Evolutionary conservation across 2,329 filamentous ascomycete species (phyloP).

Genomic region (Spiromastix sp.): DNA sequence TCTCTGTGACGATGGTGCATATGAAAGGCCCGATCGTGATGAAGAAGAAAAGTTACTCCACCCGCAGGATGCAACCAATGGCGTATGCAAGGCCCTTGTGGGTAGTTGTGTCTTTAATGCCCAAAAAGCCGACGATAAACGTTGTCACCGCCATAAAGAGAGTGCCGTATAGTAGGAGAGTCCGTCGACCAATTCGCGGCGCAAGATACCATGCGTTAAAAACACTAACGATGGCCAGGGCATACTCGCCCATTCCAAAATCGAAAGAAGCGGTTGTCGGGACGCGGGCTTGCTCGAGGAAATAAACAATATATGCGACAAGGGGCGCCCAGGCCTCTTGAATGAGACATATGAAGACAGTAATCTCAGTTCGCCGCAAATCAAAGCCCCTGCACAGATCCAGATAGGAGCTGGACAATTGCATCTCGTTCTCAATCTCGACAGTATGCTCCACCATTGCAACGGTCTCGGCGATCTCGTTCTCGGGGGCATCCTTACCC

Average conservation of each 20-base stretch:
- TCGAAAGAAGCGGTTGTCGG: constrained; percentile 22
- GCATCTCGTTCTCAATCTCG: constrained; percentile 16
- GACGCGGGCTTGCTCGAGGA: constrained; percentile 30
- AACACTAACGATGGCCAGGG: constrained; percentile 45
- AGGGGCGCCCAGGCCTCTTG: constrained; percentile 23
- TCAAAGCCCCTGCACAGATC: constrained; percentile 23
- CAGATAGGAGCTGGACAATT: constrained; percentile 15
- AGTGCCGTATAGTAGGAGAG: constrained; percentile 26
- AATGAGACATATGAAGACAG: constrained; percentile 24
- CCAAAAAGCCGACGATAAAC: constrained; percentile 22
- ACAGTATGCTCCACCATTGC: constrained; percentile 31
- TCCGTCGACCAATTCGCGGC: constrained; percentile 27
- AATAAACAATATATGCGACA: constrained; percentile 25
- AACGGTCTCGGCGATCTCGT: constrained; percentile 21
- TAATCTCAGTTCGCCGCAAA: constrained; percentile 32
- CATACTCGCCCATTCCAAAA: constrained; percentile 45
- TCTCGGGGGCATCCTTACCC: constrained; percentile 14
- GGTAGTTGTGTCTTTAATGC: constrained; percentile 12
- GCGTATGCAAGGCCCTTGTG: constrained; percentile 22
- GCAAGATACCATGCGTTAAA: constrained; percentile 39
- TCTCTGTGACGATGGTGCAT: constrained; percentile 44
- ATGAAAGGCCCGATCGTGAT: constrained; percentile 45
- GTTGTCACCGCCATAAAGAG: constrained; percentile 16
- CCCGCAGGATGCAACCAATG: constrained; percentile 39
- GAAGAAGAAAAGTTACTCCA: constrained; percentile 46